phyloP scores from a whole-genome alignment of 2,329 filamentous ascomycete species.

The Penicillium crustosum region DNA sequence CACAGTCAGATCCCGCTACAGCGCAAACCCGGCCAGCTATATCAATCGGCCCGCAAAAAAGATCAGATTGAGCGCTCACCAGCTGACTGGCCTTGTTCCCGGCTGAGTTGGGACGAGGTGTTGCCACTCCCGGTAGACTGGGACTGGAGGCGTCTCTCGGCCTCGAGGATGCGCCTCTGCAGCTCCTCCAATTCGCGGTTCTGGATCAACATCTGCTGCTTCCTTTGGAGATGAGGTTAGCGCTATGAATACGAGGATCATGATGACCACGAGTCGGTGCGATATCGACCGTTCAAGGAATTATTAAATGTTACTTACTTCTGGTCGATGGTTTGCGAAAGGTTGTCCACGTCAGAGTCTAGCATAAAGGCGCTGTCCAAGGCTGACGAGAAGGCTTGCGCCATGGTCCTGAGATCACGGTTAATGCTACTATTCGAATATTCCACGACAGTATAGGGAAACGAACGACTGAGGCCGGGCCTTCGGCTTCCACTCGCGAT shows the following conservation, averaged over 20 bases:
- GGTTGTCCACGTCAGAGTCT: slow-evolving; percentile 71
- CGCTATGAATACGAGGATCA: neutral
- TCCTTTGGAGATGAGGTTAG: slow-evolving; percentile 58
- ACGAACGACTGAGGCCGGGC: slow-evolving; percentile 82
- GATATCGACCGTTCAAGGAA: slow-evolving; percentile 14
- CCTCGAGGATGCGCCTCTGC: slow-evolving; percentile 78
- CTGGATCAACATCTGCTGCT: slow-evolving; percentile 72
- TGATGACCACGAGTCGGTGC: neutral
- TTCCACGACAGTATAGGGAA: slow-evolving; percentile 7
- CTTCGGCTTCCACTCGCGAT: slow-evolving; percentile 77
- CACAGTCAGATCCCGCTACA: slow-evolving; percentile 15
- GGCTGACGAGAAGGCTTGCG: slow-evolving; percentile 80
- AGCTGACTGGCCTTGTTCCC: slow-evolving; percentile 19
- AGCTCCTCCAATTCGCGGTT: slow-evolving; percentile 80
- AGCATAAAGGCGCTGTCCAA: slow-evolving; percentile 88
- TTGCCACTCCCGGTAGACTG: slow-evolving; percentile 24
- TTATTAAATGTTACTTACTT: slow-evolving; percentile 62
- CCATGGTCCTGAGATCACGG: slow-evolving; percentile 67
- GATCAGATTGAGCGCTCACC: slow-evolving; percentile 27
- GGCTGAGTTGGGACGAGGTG: slow-evolving; percentile 3
- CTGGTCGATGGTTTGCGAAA: slow-evolving; percentile 73
- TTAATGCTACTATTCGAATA: slow-evolving; percentile 22
- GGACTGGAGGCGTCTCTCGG: slow-evolving; percentile 71
- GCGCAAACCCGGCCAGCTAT: slow-evolving; percentile 7
- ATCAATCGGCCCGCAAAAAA: slow-evolving; percentile 7